phyloP scores from a whole-genome alignment of 2,329 filamentous ascomycete species.

The Aspergillus latus region DNA sequence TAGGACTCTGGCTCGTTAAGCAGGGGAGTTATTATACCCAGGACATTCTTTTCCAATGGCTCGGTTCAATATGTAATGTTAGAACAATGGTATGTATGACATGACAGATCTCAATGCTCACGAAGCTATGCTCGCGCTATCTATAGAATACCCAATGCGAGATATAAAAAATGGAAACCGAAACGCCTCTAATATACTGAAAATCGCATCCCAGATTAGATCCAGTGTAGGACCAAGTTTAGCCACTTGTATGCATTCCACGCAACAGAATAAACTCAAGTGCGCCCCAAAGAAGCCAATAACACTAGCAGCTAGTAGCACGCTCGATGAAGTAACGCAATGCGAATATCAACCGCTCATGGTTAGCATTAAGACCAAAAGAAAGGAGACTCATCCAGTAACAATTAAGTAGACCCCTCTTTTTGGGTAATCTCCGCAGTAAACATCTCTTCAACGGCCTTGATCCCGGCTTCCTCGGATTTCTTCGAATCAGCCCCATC shows the following conservation, averaged over 20 bases:
- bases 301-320: background rate
- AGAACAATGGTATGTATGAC: slow-evolving; percentile 6
- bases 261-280: background rate
- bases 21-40: slow-evolving; percentile 7
- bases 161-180: background rate
- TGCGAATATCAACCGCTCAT: slow-evolving; percentile 4
- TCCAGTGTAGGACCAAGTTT: background rate
- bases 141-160: slow-evolving; percentile 1
- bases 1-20: background rate
- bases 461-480: slow-evolving; percentile 50
- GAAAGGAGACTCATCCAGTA: background rate
- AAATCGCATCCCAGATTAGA: background rate
- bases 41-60: background rate
- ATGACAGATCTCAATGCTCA: slow-evolving; percentile 1
- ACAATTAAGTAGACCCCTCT: slow-evolving; percentile 9
- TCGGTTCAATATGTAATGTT: slow-evolving; percentile 9
- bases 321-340: background rate
- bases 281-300: background rate
- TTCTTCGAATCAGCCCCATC: slow-evolving; percentile 53
- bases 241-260: background rate
- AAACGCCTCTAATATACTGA: slow-evolving; percentile 9
- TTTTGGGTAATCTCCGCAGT: slow-evolving; percentile 40
- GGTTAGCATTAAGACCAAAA: background rate
- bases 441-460: slow-evolving; percentile 52
- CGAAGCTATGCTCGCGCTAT: slow-evolving; percentile 1